Base-by-base conservation (phyloP, 768 basidiomycete species). In the Termitomyces sp. region DNA sequence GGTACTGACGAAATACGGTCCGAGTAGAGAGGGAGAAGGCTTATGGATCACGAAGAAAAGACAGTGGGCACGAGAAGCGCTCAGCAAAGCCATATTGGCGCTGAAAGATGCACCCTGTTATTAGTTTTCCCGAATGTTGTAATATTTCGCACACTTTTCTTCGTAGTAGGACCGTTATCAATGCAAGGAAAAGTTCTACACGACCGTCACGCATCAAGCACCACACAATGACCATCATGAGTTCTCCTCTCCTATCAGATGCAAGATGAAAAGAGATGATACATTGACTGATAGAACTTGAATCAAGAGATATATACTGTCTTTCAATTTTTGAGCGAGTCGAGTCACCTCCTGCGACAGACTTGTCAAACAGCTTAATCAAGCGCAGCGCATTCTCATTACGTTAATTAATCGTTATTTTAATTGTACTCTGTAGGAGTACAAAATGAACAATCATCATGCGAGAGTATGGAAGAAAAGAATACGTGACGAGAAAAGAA, bases 81-180 rank as follows among this genome's bases (percentile, higher is more conserved):
- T 86, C 56, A 63, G 68, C 32, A 68, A 74, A 47, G 70, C 75
- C 64, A 72, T 77, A 32, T 71, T 74, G 58, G 63, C 69, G 28
- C 66, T 86, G 63, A 77, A 81, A 58, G 74, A 82, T 66, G 83
- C 82, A 20, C 80, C 82, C 36, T 80, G 72, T 63, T 81, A 61
- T 57, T 55, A 55, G 47, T 50, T 9, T 18, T 12, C 28, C 2
- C 4, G 13, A 9, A 43, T 5, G 40, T 10, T 20, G 9, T n/a
- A n/a, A 43, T 20, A 16, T 38, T 36, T 26, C 5, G 23, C 35
- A 16, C 23, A 36, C 33, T 14, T 13, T 9, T 36, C 23, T 51
- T 16, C 50, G 16, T 33, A 50, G 20, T n/a, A n/a, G n/a, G n/a
- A n/a, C 18, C 49, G 4, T 32, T 3, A 49, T 30, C 3, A 5